Evolutionary conservation across 768 basidiomycete species (phyloP).

Genomic region (Dentipellis fragilis): DNA sequence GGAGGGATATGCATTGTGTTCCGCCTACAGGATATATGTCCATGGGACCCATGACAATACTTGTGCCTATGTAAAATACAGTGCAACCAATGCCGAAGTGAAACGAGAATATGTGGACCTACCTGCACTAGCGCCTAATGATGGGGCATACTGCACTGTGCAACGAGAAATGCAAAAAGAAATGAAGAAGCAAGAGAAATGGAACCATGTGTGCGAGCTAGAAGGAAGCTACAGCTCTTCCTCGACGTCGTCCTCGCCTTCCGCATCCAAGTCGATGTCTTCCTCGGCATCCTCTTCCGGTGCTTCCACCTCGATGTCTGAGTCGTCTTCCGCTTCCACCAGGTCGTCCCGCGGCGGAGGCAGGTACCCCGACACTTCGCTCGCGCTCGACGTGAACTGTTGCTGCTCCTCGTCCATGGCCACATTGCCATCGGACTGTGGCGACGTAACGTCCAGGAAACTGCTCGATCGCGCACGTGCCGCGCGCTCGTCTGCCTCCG

Average conservation of each 20-base stretch:
- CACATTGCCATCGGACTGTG: neutral
- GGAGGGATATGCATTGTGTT: neutral
- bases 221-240: neutral
- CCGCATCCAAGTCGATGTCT: slow-evolving; percentile 4
- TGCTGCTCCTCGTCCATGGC: neutral
- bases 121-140: no score
- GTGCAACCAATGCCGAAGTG: neutral
- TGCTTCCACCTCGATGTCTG: neutral
- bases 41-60: neutral
- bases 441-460: neutral
- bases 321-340: neutral
- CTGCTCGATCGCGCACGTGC: neutral
- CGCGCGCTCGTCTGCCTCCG: slow-evolving; percentile 11
- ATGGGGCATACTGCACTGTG: no score
- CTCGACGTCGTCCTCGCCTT: neutral
- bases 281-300: slow-evolving; percentile 2
- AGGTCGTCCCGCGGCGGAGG: slow-evolving; percentile 8
- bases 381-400: slow-evolving; percentile 6
- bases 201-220: neutral
- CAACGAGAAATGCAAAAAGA: no score
- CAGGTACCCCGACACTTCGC: slow-evolving; percentile 13
- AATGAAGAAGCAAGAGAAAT: neutral
- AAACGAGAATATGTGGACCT: neutral
- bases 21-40: neutral
- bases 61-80: neutral